Evolutionary conservation across 2,329 filamentous ascomycete genomes (phyloP).

Genomic region (Cryphonectria carpinicola): DNA sequence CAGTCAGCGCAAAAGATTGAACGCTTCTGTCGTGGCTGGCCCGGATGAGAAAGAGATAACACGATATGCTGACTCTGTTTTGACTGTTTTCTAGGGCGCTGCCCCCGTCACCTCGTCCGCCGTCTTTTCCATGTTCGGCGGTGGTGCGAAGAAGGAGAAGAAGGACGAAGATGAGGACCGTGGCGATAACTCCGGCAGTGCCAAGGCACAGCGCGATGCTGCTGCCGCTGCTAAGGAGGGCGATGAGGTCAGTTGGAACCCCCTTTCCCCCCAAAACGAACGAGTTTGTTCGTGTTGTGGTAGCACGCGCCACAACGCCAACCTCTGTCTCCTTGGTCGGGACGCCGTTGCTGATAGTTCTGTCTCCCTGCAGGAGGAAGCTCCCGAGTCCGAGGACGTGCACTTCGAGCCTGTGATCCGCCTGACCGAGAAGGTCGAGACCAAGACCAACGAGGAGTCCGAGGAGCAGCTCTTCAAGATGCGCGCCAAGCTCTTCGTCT

Average conservation of each 20-base stretch:
- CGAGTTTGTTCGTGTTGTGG: background rate
- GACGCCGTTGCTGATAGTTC: conserved; percentile 18
- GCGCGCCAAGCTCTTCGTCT: conserved; percentile 99
- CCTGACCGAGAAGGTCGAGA: conserved; percentile 95
- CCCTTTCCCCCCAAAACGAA: no score
- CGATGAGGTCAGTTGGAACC: conserved; percentile 53
- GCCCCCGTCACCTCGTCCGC: conserved; percentile 59
- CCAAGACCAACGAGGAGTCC: conserved; percentile 96
- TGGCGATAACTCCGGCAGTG: conserved; percentile 86
- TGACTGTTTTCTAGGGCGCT: conserved; percentile 1
- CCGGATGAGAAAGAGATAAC: background rate
- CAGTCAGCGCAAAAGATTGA: background rate
- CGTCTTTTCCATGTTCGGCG: conserved; percentile 99
- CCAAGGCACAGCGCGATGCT: conserved; percentile 74
- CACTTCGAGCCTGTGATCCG: conserved; percentile 97
- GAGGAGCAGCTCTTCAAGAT: conserved; percentile 99
- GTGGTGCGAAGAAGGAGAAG: conserved; percentile 95
- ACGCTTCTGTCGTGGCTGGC: background rate
- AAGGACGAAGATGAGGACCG: conserved; percentile 81
- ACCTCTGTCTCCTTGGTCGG: background rate
- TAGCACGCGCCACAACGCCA: background rate
- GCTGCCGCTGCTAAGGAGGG: conserved; percentile 61
- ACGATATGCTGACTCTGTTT: conserved; percentile 10
- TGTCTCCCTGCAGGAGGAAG: conserved; percentile 62
- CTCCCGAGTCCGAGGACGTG: conserved; percentile 86